Evolutionary conservation across 805 yeast genomes (phyloP).

Genomic region (Sugiyamaella boreocaroliniensis): DNA sequence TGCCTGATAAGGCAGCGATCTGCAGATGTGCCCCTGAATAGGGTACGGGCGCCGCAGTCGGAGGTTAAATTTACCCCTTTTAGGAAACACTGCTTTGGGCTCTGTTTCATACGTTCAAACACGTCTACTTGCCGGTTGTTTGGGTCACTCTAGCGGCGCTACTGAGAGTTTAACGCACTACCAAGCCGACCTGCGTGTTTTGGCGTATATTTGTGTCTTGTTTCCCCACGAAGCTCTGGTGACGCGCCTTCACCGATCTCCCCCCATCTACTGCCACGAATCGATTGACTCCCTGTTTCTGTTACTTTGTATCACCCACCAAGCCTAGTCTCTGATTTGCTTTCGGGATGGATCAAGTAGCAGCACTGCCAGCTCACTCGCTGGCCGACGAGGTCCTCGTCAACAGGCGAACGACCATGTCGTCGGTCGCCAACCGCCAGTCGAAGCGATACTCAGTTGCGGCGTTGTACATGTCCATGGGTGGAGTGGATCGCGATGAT

Average conservation of each 20-base stretch:
- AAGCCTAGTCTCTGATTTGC: no score
- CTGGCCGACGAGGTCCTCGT: neutral
- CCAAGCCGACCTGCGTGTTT: no score
- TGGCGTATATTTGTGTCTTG: no score
- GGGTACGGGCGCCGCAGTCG: neutral
- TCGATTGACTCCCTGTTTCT: no score
- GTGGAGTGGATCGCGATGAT: constrained; percentile 31
- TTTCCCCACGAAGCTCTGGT: no score
- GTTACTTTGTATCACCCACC: no score
- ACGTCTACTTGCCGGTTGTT: neutral
- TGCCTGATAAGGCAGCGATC: neutral
- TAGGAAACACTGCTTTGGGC: neutral
- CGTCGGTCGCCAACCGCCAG: constrained; percentile 20
- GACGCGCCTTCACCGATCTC: no score
- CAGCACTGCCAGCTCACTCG: neutral
- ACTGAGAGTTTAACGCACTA: no score
- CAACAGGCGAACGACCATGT: constrained; percentile 1
- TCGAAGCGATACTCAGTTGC: constrained; percentile 32
- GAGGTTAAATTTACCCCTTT: neutral
- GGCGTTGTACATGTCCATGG: constrained; percentile 31
- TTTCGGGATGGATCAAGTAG: neutral
- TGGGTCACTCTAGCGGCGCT: neutral
- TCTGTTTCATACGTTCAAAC: neutral
- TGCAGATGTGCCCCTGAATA: neutral
- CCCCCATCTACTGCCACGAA: no score